A percentile compares a stretch with the other conserved stretches of the same genome.
Evolutionary conservation across 2,329 filamentous ascomycete species (phyloP).

Genomic region (Aulographum hederae): DNA sequence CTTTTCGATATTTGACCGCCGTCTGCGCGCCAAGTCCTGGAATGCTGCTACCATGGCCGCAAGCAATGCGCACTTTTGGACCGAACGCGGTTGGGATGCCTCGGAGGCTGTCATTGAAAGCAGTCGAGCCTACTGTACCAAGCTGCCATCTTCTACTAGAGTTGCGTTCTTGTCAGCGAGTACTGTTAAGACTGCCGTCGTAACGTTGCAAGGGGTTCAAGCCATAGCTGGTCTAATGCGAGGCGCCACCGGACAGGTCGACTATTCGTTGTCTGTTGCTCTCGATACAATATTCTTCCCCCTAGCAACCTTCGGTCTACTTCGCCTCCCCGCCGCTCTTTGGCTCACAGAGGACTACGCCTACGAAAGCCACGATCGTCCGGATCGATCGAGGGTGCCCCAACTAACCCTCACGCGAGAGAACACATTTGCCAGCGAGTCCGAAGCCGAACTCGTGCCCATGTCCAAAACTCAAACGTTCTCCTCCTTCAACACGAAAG

Average conservation of each 20-base stretch:
- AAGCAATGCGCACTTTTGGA: conserved; percentile 19
- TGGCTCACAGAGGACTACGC: conserved; percentile 2
- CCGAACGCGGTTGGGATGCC: conserved; percentile 15
- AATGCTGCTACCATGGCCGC: conserved; percentile 12
- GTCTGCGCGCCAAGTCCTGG: conserved; percentile 16
- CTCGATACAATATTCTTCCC: conserved; percentile 1
- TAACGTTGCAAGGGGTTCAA: conserved; percentile 1
- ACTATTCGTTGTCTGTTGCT: neutral
- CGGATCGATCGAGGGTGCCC: too few species aligned
- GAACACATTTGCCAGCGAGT: too few species aligned
- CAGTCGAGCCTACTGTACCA: neutral
- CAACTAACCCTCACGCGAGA: too few species aligned
- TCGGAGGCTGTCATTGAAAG: conserved; percentile 9
- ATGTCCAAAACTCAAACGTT: too few species aligned
- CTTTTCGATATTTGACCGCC: conserved; percentile 16
- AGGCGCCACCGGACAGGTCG: neutral
- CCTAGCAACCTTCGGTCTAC: conserved; percentile 1
- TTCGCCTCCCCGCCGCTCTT: conserved; percentile 1
- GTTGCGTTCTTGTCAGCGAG: neutral
- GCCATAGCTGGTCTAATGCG: neutral
- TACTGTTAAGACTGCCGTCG: conserved; percentile 1
- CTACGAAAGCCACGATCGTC: too few species aligned
- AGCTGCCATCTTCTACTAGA: neutral
- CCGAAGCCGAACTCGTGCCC: too few species aligned
- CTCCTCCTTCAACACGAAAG: too few species aligned